phyloP scores from a whole-genome alignment of 768 basidiomycete species.

The Termitomyces sp. region DNA sequence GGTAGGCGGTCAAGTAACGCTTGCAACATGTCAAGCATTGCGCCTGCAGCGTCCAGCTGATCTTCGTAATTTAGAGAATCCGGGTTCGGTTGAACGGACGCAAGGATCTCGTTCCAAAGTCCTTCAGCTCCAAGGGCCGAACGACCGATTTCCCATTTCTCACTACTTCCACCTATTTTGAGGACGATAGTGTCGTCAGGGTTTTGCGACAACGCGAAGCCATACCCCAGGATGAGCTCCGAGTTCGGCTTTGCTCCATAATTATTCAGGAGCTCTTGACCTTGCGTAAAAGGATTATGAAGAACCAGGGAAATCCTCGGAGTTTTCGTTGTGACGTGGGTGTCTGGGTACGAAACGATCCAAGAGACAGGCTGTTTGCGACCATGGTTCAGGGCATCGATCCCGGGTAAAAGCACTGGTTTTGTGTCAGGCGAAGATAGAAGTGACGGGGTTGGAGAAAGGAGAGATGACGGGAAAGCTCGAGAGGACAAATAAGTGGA shows the following conservation, averaged over 20 bases:
- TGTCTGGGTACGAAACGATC: conserved; percentile 48
- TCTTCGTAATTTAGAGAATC: conserved; percentile 47
- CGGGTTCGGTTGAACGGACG: conserved; percentile 22
- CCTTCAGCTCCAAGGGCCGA: conserved; percentile 49
- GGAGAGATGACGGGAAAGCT: conserved; percentile 83
- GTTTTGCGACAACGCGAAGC: conserved; percentile 77
- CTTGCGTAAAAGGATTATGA: conserved; percentile 37
- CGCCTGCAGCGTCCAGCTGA: conserved; percentile 63
- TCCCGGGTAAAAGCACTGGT: conserved; percentile 82
- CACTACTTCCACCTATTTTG: conserved; percentile 58
- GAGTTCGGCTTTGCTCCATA: conserved; percentile 91
- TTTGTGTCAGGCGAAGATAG: conserved; percentile 48
- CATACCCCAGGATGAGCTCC: conserved; percentile 88
- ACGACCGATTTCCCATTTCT: conserved; percentile 65
- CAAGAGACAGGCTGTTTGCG: conserved; percentile 81
- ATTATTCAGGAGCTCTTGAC: conserved; percentile 79
- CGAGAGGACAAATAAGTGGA: conserved; percentile 82
- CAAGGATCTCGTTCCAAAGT: conserved; percentile 56
- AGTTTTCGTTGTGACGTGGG: conserved; percentile 13
- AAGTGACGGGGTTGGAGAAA: conserved; percentile 55
- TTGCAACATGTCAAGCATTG: conserved; percentile 66
- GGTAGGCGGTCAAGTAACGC: conserved; percentile 50
- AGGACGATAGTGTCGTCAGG: conserved; percentile 86
- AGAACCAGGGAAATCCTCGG: conserved; percentile 60
- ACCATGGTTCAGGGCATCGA: conserved; percentile 85